Evolutionary conservation across 768 basidiomycete genomes (phyloP), one percentile per base, ranked within the genome.

Genomic region (Boletus eberwhitei): DNA sequence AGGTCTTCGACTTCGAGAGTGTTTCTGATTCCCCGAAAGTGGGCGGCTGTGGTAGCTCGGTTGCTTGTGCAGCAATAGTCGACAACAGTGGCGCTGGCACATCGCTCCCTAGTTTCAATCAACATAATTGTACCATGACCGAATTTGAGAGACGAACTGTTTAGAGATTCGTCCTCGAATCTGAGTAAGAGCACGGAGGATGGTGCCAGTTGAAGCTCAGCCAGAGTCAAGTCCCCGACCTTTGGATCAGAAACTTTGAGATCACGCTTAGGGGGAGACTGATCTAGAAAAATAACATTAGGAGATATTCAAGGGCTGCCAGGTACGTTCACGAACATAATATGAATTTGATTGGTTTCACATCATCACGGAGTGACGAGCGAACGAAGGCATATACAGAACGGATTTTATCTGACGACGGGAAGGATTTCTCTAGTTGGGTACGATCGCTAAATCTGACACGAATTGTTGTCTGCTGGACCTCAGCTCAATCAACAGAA

Each of bases 331-430:
- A 79, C 85, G 49, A 62, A 94, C 93, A 95, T 37, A 96, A 77
- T 37, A 93, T 77, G 63, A 93, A 96, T 63, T 92, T 91, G 71
- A 83, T 82, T 4, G 85, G 78, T 66, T 89, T 84, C 42, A 85
- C 82, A 57, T 92, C 89, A 52, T 90, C 88, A 40, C 82, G 74
- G 34, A 96, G 74, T 21, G 82, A 81, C 32, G 76, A 73, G 34
- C 87, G 81, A 49, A 93, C 90, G 59, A 94, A 94, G 11, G 88
- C 89, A 66, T 96, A 95, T 9, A 96, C 82, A 3, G 86, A 77
- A 47, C 81, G 80, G 48, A 96, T 91, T 68, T 88, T 93, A 71
- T 85, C 82, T 4, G 80, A 80, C 7, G 93, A 93, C 4, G 84
- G 77, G 64, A 95, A 94, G 0, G 72, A 71, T 61, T 83, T 85